phyloP scores from a whole-genome alignment of 1,284 basidiomycete genomes.

The Ganoderma resinaceum region DNA sequence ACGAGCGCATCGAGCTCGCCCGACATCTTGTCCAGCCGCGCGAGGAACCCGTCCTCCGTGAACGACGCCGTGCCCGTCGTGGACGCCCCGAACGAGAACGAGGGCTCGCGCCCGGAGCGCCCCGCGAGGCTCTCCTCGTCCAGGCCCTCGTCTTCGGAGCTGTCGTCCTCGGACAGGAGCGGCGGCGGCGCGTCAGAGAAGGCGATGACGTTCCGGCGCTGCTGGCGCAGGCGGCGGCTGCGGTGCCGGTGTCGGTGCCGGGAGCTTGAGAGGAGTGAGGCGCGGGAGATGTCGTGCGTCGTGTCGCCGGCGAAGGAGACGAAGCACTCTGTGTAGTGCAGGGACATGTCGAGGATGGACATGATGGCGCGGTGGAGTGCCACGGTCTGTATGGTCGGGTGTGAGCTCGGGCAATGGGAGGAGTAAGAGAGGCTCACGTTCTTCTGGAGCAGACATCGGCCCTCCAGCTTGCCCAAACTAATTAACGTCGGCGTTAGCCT shows the following conservation, averaged over 20 bases:
- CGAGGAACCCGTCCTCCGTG: conserved; percentile 53
- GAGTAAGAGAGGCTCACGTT: conserved; percentile 54
- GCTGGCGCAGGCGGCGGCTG: conserved; percentile 59
- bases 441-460: conserved; percentile 70
- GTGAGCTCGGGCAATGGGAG: background rate
- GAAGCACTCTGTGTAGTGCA: conserved; percentile 73
- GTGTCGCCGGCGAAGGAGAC: conserved; percentile 64
- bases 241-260: conserved; percentile 57
- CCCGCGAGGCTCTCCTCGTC: conserved; percentile 35
- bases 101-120: conserved; percentile 44
- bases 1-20: conserved; percentile 75
- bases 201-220: conserved; percentile 65
- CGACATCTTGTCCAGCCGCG: conserved; percentile 66
- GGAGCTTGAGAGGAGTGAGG: conserved; percentile 50
- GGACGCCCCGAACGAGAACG: conserved; percentile 50
- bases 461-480: conserved; percentile 69
- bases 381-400: conserved; percentile 54
- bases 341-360: conserved; percentile 75
- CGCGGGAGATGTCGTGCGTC: conserved; percentile 64
- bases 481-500: background rate
- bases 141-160: conserved; percentile 49
- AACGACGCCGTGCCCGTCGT: conserved; percentile 40
- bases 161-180: conserved; percentile 40
- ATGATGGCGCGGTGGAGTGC: conserved; percentile 69
- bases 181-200: conserved; percentile 52